Evolutionary conservation across 73 alveolate species (phyloP), one percentile per base, ranked within the genome.

Genomic region (Durusdinium trenchii): DNA sequence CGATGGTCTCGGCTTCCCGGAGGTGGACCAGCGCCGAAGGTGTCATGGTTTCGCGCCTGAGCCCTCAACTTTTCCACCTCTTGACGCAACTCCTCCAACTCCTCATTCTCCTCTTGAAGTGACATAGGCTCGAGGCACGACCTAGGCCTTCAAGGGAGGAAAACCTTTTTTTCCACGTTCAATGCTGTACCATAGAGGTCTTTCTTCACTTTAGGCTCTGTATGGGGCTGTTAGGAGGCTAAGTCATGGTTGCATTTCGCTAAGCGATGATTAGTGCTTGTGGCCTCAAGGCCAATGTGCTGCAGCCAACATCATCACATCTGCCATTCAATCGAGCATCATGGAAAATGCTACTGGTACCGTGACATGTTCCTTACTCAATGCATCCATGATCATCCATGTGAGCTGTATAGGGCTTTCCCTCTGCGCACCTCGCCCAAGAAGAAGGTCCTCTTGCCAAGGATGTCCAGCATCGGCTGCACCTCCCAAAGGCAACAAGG

Each of bases 391-490:
- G n/a, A 10, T n/a, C 30, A n/a, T 36, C 16, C 42, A 40, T 75
- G 9, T 18, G 2, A 73, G 36, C 9, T 47, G 35, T 48, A 47
- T 20, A 47, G 20, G 35, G 0, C 45, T 48, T 46, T 4, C 28
- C 92, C 0, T 46, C 46, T 76, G 50, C 75, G 42, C 36, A 57
- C 98, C 87, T 92, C 98, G 36, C 98, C 98, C 73, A 92, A 81
- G 69, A 92, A 92, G 60, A 92, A 92, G 48, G 98, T 92, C 46
- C 90, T 67, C 81, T 92, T 92, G 90, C 98, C 98, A 50, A 92
- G 51, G 75, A 92, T 61, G 90, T 92, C 98, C 52, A 92, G 35
- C 73, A 73, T 57, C 36, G 98, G 98, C 46, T 92, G 98, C 47
- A 73, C 98, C 98, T 92, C 52, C 40, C 36, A 32, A 32, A 14